Evolutionary conservation across 2,329 filamentous ascomycete genomes (phyloP), one percentile per base, ranked within the genome.

Genomic region (Paecilomyces fulvus): DNA sequence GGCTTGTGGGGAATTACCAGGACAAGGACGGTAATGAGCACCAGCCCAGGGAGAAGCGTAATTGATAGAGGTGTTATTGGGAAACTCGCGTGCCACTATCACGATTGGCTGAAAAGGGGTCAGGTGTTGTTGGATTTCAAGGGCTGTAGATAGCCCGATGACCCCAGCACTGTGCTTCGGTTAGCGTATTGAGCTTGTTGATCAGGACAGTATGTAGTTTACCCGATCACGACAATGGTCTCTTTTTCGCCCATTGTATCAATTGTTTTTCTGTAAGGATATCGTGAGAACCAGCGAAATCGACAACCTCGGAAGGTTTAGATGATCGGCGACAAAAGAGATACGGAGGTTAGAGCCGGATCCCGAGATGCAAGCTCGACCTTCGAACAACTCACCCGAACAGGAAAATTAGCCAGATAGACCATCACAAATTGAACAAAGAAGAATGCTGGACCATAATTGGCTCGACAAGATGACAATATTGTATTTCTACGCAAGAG

Each of bases 21-120:
- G 76, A 3, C 77, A 70, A 0, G 77, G 76, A 1, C 77, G 72
- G 59, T 76, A 78, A 62, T 79, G 77, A 1, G 75, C 77, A 23
- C 76, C 76, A 0, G 76, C 75, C 71, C 74, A 77, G 30, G 73
- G 72, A 1, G 75, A 77, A 46, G 77, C 70, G 62, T 78, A 79
- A 64, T 76, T 72, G 50, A 73, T 62, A 14, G 74, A 76, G 7
- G 70, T 68, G 50, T 68, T 61, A 52, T 65, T 64, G 20, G 75
- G 74, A 54, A 76, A 70, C 49, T 76, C 70, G 21, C 70, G 64
- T 31, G 76, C 74, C 50, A 76, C 61, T 14, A 78, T 65, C 10
- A 73, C 64, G 54, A 77, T 67, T 30, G 57, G 67, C 64, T 64
- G 70, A 12, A 49, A 61, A n/a, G 52, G 59, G 23, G 21, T 55